Conservation (phyloP, 805 yeast genomes). For the Kluyveromyces wickerhamii region DNA sequence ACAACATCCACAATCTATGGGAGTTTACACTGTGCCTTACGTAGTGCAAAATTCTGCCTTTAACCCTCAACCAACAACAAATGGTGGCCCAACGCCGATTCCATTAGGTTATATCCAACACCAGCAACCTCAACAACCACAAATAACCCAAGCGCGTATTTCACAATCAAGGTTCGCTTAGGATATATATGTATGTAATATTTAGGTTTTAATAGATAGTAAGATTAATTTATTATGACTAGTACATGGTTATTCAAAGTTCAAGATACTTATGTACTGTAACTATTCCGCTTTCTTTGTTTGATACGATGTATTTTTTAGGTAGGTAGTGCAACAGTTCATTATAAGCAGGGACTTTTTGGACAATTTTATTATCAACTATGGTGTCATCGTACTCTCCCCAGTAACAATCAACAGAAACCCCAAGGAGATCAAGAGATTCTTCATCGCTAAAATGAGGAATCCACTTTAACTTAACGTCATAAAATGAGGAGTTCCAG, state of each 20-base stretch:
- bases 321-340: constrained; percentile 68
- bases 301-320: constrained; percentile 53
- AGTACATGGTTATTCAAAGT: constrained; percentile 22
- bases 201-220: too few species aligned
- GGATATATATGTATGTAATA: too few species aligned
- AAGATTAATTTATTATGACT: too few species aligned
- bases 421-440: constrained; percentile 38
- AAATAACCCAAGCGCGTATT: background rate
- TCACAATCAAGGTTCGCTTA: background rate
- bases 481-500: constrained; percentile 47
- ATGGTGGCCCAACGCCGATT: background rate
- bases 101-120: constrained; percentile 2
- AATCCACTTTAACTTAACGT: constrained; percentile 67
- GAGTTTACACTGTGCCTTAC: constrained; percentile 3
- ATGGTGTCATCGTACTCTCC: constrained; percentile 53
- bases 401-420: constrained; percentile 66
- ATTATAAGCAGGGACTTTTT: constrained; percentile 59
- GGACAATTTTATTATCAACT: constrained; percentile 31
- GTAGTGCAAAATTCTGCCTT: constrained; percentile 2
- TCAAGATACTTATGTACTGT: constrained; percentile 44
- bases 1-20: background rate
- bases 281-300: constrained; percentile 60
- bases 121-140: constrained; percentile 1
- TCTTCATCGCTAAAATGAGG: constrained; percentile 42
- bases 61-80: background rate